Evolutionary conservation across 176 grass and related monocot genomes (phyloP).

Genomic region (Bromus sterilis): DNA sequence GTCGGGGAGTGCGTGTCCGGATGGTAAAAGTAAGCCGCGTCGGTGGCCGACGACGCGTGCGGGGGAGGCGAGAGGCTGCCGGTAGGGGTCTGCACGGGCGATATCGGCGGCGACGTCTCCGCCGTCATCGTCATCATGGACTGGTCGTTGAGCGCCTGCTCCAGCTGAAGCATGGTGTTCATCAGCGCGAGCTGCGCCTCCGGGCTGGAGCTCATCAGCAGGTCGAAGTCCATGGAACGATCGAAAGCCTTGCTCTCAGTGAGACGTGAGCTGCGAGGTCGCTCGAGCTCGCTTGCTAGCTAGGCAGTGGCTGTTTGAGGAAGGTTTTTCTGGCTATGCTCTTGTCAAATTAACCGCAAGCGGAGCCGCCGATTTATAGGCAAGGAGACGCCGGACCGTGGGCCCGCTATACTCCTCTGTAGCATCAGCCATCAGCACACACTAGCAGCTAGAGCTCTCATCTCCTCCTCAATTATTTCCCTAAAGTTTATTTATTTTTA

Average conservation of each 20-base stretch:
- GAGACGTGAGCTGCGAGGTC: background rate
- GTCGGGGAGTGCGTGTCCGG: constrained; percentile 1
- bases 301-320: constrained; percentile 25
- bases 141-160: constrained; percentile 39
- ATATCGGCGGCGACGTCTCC: constrained; percentile 27
- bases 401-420: too few species aligned
- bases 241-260: background rate
- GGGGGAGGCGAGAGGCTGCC: constrained; percentile 26
- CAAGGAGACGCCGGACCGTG: background rate
- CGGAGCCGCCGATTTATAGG: constrained; percentile 60
- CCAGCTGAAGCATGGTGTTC: constrained; percentile 80
- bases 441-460: background rate
- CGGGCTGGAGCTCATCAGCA: constrained; percentile 54
- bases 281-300: constrained; percentile 6
- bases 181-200: constrained; percentile 74
- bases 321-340: constrained; percentile 23
- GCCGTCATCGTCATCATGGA: background rate
- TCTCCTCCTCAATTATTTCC: background rate
- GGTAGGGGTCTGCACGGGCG: constrained; percentile 15
- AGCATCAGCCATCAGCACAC: constrained; percentile 23
- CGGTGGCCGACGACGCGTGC: constrained; percentile 6
- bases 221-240: constrained; percentile 56
- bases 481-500: background rate
- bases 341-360: constrained; percentile 26
- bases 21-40: background rate